Evolutionary conservation across 768 basidiomycete species (phyloP).

Genomic region (Auricularia cornea): DNA sequence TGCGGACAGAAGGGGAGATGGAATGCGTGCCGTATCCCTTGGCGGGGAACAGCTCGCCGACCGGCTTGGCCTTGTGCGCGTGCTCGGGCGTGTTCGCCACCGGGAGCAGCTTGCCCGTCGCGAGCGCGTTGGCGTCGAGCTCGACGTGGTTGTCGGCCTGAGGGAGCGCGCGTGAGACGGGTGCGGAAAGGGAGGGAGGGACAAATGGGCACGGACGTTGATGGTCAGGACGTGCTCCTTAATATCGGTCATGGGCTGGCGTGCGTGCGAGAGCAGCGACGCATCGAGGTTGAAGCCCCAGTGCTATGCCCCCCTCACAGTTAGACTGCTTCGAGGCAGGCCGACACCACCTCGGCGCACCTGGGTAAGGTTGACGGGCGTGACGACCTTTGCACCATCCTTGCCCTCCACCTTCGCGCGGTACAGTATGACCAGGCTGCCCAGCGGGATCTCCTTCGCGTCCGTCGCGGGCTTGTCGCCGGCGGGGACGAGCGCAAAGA

Average conservation of each 20-base stretch:
- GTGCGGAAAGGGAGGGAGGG: not conserved
- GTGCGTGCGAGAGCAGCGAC: conserved; percentile 35
- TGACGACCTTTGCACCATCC: conserved; percentile 40
- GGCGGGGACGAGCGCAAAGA: conserved; percentile 39
- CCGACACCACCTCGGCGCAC: conserved; percentile 26
- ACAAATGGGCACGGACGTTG: conserved; percentile 19
- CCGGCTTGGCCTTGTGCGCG: conserved; percentile 39
- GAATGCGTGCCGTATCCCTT: conserved; percentile 49
- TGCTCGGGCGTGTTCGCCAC: conserved; percentile 42
- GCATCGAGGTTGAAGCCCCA: conserved; percentile 81
- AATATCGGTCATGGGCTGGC: conserved; percentile 37
- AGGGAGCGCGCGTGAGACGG: not conserved
- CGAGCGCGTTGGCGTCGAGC: conserved; percentile 39
- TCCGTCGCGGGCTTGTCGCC: conserved; percentile 22
- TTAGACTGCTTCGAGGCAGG: not conserved
- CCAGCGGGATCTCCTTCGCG: conserved; percentile 37
- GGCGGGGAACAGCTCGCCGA: conserved; percentile 51
- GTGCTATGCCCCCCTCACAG: conserved; percentile 39
- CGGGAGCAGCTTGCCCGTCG: conserved; percentile 43
- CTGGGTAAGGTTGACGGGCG: conserved; percentile 71
- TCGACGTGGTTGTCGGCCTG: conserved; percentile 51
- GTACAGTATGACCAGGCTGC: conserved; percentile 60
- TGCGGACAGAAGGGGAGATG: not conserved
- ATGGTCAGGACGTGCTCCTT: conserved; percentile 40
- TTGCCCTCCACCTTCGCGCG: conserved; percentile 46